These are phyloP conservation scores for Kingdonia uniflora DNA, from an alignment of 164 flowering plant species.

Conservation along the genomic window DNA sequence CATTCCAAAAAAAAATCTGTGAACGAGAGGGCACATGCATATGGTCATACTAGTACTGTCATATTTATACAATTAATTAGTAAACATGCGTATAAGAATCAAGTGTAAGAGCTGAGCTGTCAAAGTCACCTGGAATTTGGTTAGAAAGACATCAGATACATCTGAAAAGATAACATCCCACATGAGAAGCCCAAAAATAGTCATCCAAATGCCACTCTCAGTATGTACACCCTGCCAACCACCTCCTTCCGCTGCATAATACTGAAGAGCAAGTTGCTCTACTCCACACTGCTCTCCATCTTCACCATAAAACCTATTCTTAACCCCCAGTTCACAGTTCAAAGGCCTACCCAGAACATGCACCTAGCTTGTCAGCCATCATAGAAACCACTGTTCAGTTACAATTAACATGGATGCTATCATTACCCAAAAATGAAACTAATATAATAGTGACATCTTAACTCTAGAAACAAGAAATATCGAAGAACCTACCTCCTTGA, in stretches of 20 bases:
- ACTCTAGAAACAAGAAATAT: not conserved
- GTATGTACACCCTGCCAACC: slow-evolving; percentile 89
- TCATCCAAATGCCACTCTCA: slow-evolving; percentile 93
- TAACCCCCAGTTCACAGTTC: slow-evolving; percentile 59
- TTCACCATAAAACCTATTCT: slow-evolving; percentile 76
- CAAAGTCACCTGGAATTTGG: slow-evolving; percentile 57
- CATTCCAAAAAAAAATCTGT: too few species aligned
- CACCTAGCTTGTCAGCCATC: slow-evolving; percentile 30
- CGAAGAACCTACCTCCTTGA: slow-evolving; percentile 47
- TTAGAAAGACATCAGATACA: slow-evolving; percentile 73
- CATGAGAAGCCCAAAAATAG: slow-evolving; percentile 85
- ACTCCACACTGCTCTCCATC: slow-evolving; percentile 93
- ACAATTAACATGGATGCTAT: not conserved
- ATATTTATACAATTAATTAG: too few species aligned
- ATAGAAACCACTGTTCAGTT: slow-evolving; percentile 5
- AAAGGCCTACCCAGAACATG: slow-evolving; percentile 75
- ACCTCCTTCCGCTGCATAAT: slow-evolving; percentile 83
- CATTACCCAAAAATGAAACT: not conserved
- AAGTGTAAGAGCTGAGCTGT: too few species aligned
- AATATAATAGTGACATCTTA: not conserved
- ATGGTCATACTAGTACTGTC: too few species aligned
- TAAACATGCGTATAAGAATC: too few species aligned
- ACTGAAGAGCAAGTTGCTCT: slow-evolving; percentile 82
- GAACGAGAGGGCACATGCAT: too few species aligned
- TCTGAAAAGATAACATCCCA: slow-evolving; percentile 89